phyloP scores from a whole-genome alignment of 2,329 filamentous ascomycete genomes.

The Orbilia quercus region DNA sequence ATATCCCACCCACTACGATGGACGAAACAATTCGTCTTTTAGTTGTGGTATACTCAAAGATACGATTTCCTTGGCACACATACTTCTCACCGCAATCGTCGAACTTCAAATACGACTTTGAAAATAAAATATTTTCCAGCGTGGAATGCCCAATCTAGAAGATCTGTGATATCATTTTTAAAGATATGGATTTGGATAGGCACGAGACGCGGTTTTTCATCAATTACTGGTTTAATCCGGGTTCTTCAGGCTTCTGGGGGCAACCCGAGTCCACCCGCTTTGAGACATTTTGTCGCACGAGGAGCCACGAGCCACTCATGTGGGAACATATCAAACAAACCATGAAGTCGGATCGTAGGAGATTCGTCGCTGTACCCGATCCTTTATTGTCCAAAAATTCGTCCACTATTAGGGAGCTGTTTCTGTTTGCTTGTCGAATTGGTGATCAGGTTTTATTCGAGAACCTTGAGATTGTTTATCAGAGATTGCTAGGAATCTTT shows the following conservation, averaged over 20 bases:
- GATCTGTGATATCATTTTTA: no score
- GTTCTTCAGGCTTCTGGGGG: background rate
- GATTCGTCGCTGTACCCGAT: background rate
- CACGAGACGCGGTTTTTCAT: no score
- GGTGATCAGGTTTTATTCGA: background rate
- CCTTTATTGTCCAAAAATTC: background rate
- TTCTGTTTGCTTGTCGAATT: background rate
- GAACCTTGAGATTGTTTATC: background rate
- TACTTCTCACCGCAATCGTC: background rate
- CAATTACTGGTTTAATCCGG: conserved; percentile 1
- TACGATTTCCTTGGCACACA: conserved; percentile 40
- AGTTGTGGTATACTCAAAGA: background rate
- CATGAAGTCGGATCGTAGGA: background rate
- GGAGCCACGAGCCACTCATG: background rate
- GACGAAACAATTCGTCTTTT: background rate
- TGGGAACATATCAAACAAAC: background rate
- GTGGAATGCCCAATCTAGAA: no score
- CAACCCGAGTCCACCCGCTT: background rate
- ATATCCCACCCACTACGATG: no score
- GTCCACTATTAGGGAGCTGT: background rate
- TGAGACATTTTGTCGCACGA: background rate
- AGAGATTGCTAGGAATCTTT: background rate
- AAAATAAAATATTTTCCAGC: no score
- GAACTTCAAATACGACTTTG: no score
- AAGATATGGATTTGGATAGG: no score